Base-by-base conservation (phyloP, 306 rosid species). In the Begonia loranthoides region DNA sequence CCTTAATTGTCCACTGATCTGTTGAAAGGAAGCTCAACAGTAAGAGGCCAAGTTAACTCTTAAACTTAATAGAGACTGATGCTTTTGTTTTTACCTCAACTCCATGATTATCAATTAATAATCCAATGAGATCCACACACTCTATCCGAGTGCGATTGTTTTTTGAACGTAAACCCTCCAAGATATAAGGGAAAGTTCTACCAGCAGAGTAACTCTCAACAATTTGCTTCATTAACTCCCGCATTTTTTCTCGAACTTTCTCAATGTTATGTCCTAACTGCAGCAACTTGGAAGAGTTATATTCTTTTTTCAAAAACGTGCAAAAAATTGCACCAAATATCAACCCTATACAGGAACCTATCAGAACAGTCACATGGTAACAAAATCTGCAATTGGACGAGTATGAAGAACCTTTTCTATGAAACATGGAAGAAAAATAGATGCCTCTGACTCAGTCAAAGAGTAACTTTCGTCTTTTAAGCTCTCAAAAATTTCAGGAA, bases 161-260 rank as follows among this genome's bases (percentile, higher is more conserved):
- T 79, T 92, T 92, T 17, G 99, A 92, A 66, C 96, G 96, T 68
- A 87, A 68, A 56, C 96, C 99, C 81, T 92, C 99, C 73, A 83
- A 62, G 67, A 87, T 73, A 67, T 92, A 92, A 41, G 96, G 99
- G 64, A 92, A 83, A 61, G 87, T 78, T 70, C 83, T 92, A 44
- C 88, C 74, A 8, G 87, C 89, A 50, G 96, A 74, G 75, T 83
- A 87, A 50, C 81, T 34, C 50, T 60, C 61, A 41, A 92, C 81
- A 66, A 92, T 79, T 61, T 87, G 87, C 62, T 83, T 87, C 46
- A 89, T 77, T 72, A 92, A 72, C 71, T 92, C 94, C 65, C 95
- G 92, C 94, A 92, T 79, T 64, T 87, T 87, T 66, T 92, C 94
- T 41, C 94, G 76, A 34, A 87, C 94, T 71, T 87, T 84, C 85